Evolutionary conservation across 2,329 filamentous ascomycete genomes (phyloP).

Genomic region (Rhynchosporium agropyri): DNA sequence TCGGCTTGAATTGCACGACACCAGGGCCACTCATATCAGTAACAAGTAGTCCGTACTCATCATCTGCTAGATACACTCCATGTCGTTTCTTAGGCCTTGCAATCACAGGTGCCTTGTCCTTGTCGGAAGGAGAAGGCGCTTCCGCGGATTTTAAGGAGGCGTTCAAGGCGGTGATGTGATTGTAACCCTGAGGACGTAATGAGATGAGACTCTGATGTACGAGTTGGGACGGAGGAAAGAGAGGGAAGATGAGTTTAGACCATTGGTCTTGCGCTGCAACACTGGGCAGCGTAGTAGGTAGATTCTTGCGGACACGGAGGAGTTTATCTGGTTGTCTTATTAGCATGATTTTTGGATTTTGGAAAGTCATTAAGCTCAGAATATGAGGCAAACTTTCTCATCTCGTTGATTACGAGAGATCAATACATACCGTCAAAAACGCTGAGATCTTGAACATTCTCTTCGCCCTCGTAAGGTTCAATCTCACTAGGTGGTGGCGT

Average conservation of each 20-base stretch:
- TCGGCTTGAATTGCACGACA: conserved; percentile 78
- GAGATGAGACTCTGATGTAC: conserved; percentile 58
- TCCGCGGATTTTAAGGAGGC: conserved; percentile 49
- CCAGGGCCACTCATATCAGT: conserved; percentile 67
- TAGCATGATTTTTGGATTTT: too few relatives aligned
- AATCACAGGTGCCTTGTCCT: not conserved
- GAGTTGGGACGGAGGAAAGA: conserved; percentile 58
- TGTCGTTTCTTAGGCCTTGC: conserved; percentile 51
- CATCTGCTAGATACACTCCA: conserved; percentile 54
- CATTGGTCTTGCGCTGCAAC: conserved; percentile 49
- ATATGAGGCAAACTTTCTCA: not conserved
- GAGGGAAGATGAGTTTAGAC: conserved; percentile 53
- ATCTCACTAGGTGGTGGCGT: conserved; percentile 36
- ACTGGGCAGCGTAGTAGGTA: conserved; percentile 51
- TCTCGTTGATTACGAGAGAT: not conserved
- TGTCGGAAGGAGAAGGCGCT: conserved; percentile 11
- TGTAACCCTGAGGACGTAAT: conserved; percentile 44
- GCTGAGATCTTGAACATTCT: not conserved
- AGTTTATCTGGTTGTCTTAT: conserved; percentile 48
- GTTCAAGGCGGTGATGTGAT: conserved; percentile 55
- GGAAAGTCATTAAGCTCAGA: too few relatives aligned
- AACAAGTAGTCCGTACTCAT: conserved; percentile 69
- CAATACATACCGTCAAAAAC: conserved; percentile 28
- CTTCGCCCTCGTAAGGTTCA: conserved; percentile 22
- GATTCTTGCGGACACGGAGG: conserved; percentile 63